These are phyloP conservation scores for Penicillium brevicompactum DNA, from an alignment of 2,329 filamentous ascomycete species.

Conservation along the genomic window DNA sequence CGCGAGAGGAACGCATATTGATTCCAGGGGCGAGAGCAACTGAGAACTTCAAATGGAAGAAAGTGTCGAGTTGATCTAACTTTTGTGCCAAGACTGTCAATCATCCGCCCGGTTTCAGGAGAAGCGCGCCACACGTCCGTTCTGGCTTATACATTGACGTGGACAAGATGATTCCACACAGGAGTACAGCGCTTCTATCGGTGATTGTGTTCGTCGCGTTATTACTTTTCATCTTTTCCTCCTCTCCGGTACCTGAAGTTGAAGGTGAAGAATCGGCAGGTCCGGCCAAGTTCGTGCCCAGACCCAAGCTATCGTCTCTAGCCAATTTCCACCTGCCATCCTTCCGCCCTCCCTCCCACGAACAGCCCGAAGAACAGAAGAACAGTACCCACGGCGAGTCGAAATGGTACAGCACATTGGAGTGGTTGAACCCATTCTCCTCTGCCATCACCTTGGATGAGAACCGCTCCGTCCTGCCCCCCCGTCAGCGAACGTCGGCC, in stretches of 20 bases:
- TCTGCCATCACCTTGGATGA: slow-evolving; percentile 78
- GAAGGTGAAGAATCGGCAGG: slow-evolving; percentile 24
- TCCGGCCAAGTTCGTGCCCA: slow-evolving; percentile 36
- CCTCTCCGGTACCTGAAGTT: slow-evolving; percentile 37
- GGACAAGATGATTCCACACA: slow-evolving; percentile 42
- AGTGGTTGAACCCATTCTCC: slow-evolving; percentile 89
- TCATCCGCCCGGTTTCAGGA: slow-evolving; percentile 17
- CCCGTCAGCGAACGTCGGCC: slow-evolving; percentile 69
- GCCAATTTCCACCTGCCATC: slow-evolving; percentile 62
- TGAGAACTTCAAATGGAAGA: neutral
- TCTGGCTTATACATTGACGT: slow-evolving; percentile 4
- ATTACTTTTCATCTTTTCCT: slow-evolving; percentile 48
- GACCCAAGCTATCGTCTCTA: slow-evolving; percentile 48
- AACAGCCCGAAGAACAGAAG: slow-evolving; percentile 69
- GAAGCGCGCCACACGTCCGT: neutral
- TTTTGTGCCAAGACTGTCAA: slow-evolving; percentile 10
- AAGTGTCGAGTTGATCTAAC: neutral
- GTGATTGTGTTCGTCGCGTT: slow-evolving; percentile 47
- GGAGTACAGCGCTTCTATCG: slow-evolving; percentile 44
- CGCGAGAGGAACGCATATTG: neutral
- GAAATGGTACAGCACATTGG: slow-evolving; percentile 86
- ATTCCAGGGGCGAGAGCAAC: neutral
- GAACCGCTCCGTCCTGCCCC: slow-evolving; percentile 76
- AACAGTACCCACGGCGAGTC: slow-evolving; percentile 78
- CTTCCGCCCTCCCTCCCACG: slow-evolving; percentile 70